phyloP scores from a whole-genome alignment of 805 yeast species.

The Kazachstania bromeliacearum region DNA sequence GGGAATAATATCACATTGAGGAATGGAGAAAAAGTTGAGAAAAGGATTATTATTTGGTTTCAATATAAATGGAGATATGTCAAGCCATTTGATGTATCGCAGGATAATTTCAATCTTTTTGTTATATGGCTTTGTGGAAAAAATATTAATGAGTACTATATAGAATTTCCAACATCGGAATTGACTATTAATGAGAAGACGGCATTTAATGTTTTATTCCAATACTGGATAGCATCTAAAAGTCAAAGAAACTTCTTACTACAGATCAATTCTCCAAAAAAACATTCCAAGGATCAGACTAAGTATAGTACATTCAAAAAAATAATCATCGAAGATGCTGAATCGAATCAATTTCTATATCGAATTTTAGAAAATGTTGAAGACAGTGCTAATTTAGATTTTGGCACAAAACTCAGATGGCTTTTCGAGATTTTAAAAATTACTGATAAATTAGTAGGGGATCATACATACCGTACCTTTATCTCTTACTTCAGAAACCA shows the following conservation, averaged over 20 bases:
- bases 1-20: slow-evolving; percentile 30
- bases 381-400: background rate
- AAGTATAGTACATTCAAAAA: background rate
- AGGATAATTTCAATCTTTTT: slow-evolving; percentile 27
- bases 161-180: slow-evolving; percentile 1
- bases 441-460: slow-evolving; percentile 8
- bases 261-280: background rate
- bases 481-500: slow-evolving; percentile 2
- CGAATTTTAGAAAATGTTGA: slow-evolving; percentile 10
- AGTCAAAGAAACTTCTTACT: slow-evolving; percentile 13
- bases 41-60: slow-evolving; percentile 44
- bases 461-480: slow-evolving; percentile 6
- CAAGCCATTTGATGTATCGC: slow-evolving; percentile 5
- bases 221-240: slow-evolving; percentile 9
- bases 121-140: slow-evolving; percentile 37
- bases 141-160: background rate
- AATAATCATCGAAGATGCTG: background rate
- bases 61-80: slow-evolving; percentile 36
- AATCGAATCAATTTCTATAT: slow-evolving; percentile 5
- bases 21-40: slow-evolving; percentile 21
- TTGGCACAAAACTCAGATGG: slow-evolving; percentile 9
- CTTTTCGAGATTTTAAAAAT: slow-evolving; percentile 11
- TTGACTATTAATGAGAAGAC: slow-evolving; percentile 3
- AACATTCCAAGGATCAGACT: background rate
- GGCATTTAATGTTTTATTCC: background rate